These are phyloP conservation scores for Hanseniaspora pseudoguilliermondii DNA, from an alignment of 805 yeast genomes.

Conservation along the genomic window DNA sequence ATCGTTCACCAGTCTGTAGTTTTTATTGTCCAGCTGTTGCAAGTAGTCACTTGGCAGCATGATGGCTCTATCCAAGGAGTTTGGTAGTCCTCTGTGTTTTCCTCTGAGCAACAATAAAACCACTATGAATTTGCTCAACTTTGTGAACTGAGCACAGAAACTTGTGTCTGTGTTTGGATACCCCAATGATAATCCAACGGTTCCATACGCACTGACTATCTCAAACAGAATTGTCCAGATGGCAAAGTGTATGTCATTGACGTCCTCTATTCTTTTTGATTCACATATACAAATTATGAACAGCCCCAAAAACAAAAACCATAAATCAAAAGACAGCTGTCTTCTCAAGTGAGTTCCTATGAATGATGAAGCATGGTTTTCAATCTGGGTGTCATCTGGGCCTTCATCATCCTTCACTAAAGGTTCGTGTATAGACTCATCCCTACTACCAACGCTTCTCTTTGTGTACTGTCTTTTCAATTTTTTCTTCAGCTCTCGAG, in stretches of 20 bases:
- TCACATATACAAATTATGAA: constrained; percentile 82
- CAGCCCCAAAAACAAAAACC: constrained; percentile 81
- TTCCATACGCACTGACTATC: constrained; percentile 88
- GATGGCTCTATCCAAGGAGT: constrained; percentile 84
- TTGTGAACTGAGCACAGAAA: constrained; percentile 57
- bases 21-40: constrained; percentile 38
- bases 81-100: constrained; percentile 91
- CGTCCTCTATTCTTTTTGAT: constrained; percentile 42
- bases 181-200: constrained; percentile 86
- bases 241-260: constrained; percentile 38
- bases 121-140: constrained; percentile 68
- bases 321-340: constrained; percentile 84
- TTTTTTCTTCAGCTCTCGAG: constrained; percentile 11
- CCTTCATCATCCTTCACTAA: background rate
- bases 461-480: background rate
- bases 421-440: background rate
- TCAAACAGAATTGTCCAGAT: constrained; percentile 73
- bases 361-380: constrained; percentile 39
- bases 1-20: constrained; percentile 1
- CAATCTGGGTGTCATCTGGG: constrained; percentile 17
- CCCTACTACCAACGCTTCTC: background rate
- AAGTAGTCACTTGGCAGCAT: constrained; percentile 63
- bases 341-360: constrained; percentile 79
- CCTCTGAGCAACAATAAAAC: constrained; percentile 89
- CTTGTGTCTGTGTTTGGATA: constrained; percentile 58